Evolutionary conservation across 2,329 filamentous ascomycete genomes (phyloP).

Genomic region (Fusarium mexicanum): DNA sequence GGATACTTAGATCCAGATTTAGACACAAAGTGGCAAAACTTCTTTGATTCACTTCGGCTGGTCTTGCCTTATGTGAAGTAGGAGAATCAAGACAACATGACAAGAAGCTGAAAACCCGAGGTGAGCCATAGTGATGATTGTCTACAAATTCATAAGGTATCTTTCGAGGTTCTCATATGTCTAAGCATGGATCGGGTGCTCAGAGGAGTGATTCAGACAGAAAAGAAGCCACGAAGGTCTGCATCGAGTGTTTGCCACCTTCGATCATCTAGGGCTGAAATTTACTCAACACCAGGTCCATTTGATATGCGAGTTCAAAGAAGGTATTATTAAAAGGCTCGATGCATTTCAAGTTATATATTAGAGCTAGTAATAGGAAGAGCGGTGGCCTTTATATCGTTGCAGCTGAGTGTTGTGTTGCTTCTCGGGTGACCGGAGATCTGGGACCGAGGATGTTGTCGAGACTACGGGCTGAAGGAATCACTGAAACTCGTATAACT

Average conservation of each 20-base stretch:
- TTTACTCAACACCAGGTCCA: neutral
- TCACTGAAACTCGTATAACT: neutral
- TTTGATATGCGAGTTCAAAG: neutral
- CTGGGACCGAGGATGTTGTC: slow-evolving; percentile 9
- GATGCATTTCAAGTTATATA: neutral
- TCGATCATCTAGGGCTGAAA: neutral
- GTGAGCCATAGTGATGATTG: neutral
- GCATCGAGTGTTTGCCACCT: neutral
- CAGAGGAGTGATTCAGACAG: too few species aligned
- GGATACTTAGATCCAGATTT: neutral
- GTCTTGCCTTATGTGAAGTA: neutral
- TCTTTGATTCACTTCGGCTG: neutral
- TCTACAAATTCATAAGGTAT: neutral
- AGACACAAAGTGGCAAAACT: neutral
- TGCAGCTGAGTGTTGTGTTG: neutral
- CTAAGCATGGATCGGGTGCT: too few species aligned
- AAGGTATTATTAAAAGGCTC: too few species aligned
- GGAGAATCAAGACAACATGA: neutral
- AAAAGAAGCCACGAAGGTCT: neutral
- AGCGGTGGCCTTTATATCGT: neutral
- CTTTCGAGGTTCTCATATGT: too few species aligned
- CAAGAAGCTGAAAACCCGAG: neutral
- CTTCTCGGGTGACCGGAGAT: neutral
- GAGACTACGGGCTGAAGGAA: neutral
- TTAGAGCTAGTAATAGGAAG: fast-evolving